phyloP scores from a whole-genome alignment of 495 filamentous ascomycete species.

The Xeromyces bisporus region DNA sequence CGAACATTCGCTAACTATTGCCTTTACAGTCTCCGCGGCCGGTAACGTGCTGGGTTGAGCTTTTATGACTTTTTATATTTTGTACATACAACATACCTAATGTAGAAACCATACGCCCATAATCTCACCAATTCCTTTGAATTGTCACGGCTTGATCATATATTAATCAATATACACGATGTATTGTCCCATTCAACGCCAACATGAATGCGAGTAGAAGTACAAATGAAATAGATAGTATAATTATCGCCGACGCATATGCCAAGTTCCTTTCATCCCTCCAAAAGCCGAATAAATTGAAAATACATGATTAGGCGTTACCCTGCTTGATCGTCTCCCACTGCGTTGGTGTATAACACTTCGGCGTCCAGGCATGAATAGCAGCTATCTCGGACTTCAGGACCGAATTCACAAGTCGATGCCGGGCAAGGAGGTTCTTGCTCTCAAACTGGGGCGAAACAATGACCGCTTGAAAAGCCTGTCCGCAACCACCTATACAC shows the following conservation, averaged over 20 bases:
- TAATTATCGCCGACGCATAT: too few relatives aligned
- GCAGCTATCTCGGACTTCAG: slow-evolving; percentile 85
- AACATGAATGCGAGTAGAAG: too few relatives aligned
- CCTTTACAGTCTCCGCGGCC: slow-evolving; percentile 43
- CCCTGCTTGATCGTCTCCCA: slow-evolving; percentile 55
- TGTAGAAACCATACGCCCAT: too few relatives aligned
- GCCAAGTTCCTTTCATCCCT: too few relatives aligned
- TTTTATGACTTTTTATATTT: too few relatives aligned
- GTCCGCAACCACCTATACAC: slow-evolving; percentile 69
- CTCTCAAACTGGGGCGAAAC: slow-evolving; percentile 76
- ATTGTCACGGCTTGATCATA: not conserved
- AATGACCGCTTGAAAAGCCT: slow-evolving; percentile 83
- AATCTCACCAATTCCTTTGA: too few relatives aligned
- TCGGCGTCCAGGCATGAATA: slow-evolving; percentile 97
- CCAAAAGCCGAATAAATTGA: too few relatives aligned
- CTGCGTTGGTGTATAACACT: slow-evolving; percentile 90
- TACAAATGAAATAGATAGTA: too few relatives aligned
- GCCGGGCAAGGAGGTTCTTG: slow-evolving; percentile 73
- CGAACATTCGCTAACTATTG: slow-evolving; percentile 6
- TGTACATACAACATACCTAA: not conserved
- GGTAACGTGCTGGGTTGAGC: slow-evolving; percentile 52
- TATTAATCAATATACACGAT: not conserved
- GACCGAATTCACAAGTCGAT: slow-evolving; percentile 74
- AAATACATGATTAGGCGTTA: slow-evolving; percentile 1
- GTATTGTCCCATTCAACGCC: not conserved